phyloP scores from a whole-genome alignment of 768 basidiomycete genomes.

The Auriscalpium orientale region DNA sequence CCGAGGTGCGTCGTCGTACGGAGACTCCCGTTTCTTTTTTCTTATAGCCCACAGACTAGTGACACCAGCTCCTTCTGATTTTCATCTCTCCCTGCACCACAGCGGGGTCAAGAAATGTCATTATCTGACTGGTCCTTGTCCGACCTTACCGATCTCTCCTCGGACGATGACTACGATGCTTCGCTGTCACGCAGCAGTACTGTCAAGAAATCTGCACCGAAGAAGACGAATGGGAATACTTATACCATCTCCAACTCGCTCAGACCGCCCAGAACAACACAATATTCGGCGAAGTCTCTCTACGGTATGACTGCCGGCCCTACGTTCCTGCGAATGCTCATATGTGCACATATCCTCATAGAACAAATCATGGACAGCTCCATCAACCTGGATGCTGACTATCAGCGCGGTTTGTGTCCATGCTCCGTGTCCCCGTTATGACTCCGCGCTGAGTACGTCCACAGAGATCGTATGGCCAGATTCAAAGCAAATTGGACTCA shows the following conservation, averaged over 20 bases:
- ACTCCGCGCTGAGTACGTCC: not conserved
- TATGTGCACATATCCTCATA: conserved; percentile 17
- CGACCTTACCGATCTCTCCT: conserved; percentile 22
- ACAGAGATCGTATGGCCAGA: conserved; percentile 77
- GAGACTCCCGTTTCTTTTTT: too few species aligned
- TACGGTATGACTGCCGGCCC: conserved; percentile 19
- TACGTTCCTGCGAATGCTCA: not conserved
- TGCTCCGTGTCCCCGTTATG: not conserved
- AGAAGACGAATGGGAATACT: not conserved
- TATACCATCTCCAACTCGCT: conserved; percentile 15
- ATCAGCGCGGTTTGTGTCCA: conserved; percentile 57
- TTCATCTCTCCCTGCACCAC: not conserved
- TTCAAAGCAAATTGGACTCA: conserved; percentile 62
- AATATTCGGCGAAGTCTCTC: conserved; percentile 26
- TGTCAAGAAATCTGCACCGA: conserved; percentile 1
- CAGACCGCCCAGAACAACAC: conserved; percentile 18
- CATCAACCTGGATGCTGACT: conserved; percentile 69
- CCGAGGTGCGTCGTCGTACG: too few species aligned
- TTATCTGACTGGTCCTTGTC: conserved; percentile 20
- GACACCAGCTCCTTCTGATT: not conserved
- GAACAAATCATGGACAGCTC: conserved; percentile 60
- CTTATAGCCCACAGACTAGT: too few species aligned
- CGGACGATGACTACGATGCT: conserved; percentile 18
- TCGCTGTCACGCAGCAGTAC: not conserved
- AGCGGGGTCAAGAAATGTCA: conserved; percentile 4